These are phyloP conservation scores for Beta vulgaris DNA, from an alignment of 148 eudicot species.

Conservation along the genomic window DNA sequence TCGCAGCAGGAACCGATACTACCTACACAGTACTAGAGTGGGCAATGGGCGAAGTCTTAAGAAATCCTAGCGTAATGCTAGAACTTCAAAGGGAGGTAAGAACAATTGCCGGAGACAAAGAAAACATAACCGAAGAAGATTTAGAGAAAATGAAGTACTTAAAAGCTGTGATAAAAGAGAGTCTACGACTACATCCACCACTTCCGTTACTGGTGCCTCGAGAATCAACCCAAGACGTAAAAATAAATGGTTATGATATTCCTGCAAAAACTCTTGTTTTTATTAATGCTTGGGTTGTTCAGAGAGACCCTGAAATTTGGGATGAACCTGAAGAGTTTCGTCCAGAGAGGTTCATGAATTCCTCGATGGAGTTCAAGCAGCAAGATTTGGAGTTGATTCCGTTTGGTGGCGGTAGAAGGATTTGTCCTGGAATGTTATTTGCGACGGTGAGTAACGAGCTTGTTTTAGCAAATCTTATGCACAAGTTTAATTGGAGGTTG, in stretches of 20 bases:
- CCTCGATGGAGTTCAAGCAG: conserved; percentile 16
- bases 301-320: conserved; percentile 28
- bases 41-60: conserved; percentile 30
- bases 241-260: conserved; percentile 31
- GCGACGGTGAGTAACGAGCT: conserved; percentile 7
- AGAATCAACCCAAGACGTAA: conserved; percentile 13
- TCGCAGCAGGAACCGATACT: conserved; percentile 22
- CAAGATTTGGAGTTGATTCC: conserved; percentile 26
- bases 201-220: conserved; percentile 18
- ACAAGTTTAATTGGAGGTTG: conserved; percentile 21
- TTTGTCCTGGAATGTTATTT: conserved; percentile 32
- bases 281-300: conserved; percentile 31
- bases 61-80: conserved; percentile 14
- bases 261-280: conserved; percentile 23
- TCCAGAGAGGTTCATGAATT: conserved; percentile 37
- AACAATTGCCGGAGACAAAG: conserved; percentile 2
- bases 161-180: conserved; percentile 21
- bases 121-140: conserved; percentile 6
- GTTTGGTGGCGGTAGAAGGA: conserved; percentile 36
- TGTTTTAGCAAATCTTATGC: conserved; percentile 25
- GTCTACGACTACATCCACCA: conserved; percentile 26
- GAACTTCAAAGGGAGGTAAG: conserved; percentile 18
- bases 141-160: conserved; percentile 19
- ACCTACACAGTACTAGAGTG: conserved; percentile 19
- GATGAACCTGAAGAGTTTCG: conserved; percentile 25